Conservation (phyloP, 2,329 filamentous ascomycete genomes). For the Aspergillus sp. region DNA sequence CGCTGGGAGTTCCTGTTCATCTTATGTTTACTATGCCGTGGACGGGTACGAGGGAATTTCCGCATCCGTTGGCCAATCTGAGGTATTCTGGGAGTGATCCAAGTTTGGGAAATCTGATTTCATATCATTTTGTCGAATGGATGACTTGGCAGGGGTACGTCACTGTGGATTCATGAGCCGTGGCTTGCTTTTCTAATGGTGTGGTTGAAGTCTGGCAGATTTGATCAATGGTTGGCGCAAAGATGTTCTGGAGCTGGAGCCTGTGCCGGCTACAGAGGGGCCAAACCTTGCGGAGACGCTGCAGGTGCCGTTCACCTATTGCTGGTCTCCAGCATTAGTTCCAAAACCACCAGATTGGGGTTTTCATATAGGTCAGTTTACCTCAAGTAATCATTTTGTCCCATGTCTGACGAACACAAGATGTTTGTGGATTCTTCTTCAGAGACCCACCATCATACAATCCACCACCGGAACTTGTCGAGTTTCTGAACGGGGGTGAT, state of each 20-base stretch:
- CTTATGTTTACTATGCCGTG: conserved; percentile 51
- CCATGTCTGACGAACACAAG: conserved; percentile 7
- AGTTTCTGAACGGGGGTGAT: conserved; percentile 42
- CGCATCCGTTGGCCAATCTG: conserved; percentile 47
- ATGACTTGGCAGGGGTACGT: conserved; percentile 45
- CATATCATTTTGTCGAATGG: conserved; percentile 43
- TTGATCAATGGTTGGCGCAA: conserved; percentile 41
- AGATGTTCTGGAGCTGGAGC: conserved; percentile 34
- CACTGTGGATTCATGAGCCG: too few species aligned
- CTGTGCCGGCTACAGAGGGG: conserved; percentile 30
- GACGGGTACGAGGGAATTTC: conserved; percentile 39
- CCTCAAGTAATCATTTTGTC: background rate
- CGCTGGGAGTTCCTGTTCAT: conserved; percentile 45
- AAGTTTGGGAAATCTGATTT: conserved; percentile 37
- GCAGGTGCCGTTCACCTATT: conserved; percentile 40
- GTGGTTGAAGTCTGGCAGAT: conserved; percentile 31
- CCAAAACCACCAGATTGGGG: conserved; percentile 39
- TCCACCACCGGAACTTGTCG: conserved; percentile 33
- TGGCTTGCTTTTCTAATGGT: too few species aligned
- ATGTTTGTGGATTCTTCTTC: conserved; percentile 45
- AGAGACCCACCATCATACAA: conserved; percentile 27
- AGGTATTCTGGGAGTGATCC: conserved; percentile 27
- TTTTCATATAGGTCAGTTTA: conserved; percentile 25
- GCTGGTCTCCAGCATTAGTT: conserved; percentile 40
- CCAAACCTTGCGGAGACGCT: conserved; percentile 31